A percentile compares a stretch with the other conserved stretches of the same genome.
Evolutionary conservation across 108 stramenopile genomes (phyloP).

Genomic region (Cyclotella distinguenda): DNA sequence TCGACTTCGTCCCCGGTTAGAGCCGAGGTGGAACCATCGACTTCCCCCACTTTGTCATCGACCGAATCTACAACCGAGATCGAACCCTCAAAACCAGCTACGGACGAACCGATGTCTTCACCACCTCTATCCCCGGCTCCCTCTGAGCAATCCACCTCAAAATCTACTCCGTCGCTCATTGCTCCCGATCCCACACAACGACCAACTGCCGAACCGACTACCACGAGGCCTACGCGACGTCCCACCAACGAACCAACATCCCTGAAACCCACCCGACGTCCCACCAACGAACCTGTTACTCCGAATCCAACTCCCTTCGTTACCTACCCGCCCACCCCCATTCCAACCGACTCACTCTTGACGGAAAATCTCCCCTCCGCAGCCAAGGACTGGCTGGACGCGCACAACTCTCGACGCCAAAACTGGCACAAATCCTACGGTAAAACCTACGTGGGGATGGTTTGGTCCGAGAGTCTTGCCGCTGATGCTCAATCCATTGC

Average conservation of each 20-base stretch:
- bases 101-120: too few relatives aligned
- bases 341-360: not conserved
- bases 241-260: conserved; percentile 1
- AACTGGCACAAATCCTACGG: conserved; percentile 18
- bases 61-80: too few relatives aligned
- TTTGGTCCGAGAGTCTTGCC: conserved; percentile 32
- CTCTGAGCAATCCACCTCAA: not conserved
- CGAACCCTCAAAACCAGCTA: too few relatives aligned
- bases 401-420: conserved; percentile 22
- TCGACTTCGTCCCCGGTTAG: too few relatives aligned
- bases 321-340: not conserved
- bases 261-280: not conserved
- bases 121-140: not conserved
- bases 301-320: not conserved
- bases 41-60: too few relatives aligned
- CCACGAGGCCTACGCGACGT: not conserved
- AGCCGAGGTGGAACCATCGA: too few relatives aligned
- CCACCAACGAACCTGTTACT: not conserved
- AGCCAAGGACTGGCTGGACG: conserved; percentile 10
- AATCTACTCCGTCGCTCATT: not conserved
- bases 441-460: conserved; percentile 21
- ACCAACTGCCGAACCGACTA: not conserved
- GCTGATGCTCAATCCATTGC: conserved; percentile 20
- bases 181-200: not conserved
- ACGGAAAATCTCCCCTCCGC: not conserved